These are phyloP conservation scores for Pythium volutum DNA, from an alignment of 352 stramenopile genomes.

Conservation along the genomic window DNA sequence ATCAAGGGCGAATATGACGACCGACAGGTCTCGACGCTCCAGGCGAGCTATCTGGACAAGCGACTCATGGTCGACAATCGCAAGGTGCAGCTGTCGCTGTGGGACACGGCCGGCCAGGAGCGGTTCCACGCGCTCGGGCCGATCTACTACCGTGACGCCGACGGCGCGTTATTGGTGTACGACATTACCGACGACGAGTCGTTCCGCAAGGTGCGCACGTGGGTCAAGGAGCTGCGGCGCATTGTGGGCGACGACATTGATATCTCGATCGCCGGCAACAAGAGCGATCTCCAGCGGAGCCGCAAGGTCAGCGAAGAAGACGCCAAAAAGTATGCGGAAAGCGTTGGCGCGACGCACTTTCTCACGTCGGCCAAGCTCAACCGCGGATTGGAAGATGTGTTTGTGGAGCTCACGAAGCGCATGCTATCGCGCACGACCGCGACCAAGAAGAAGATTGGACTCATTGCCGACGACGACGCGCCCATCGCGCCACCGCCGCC, in stretches of 20 bases:
- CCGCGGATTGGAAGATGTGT: slow-evolving; percentile 88
- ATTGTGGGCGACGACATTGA: slow-evolving; percentile 91
- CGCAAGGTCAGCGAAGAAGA: slow-evolving; percentile 87
- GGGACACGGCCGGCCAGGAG: slow-evolving; percentile 87
- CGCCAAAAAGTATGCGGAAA: slow-evolving; percentile 80
- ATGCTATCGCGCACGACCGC: slow-evolving; percentile 62
- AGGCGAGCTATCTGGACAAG: slow-evolving; percentile 94
- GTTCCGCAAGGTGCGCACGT: slow-evolving; percentile 91
- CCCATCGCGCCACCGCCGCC: slow-evolving; percentile 30
- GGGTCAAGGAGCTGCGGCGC: slow-evolving; percentile 90
- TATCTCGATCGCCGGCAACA: slow-evolving; percentile 93
- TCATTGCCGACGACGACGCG: slow-evolving; percentile 81
- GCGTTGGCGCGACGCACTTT: slow-evolving; percentile 87
- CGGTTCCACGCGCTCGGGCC: slow-evolving; percentile 84
- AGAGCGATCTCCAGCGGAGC: slow-evolving; percentile 88
- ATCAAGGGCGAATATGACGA: slow-evolving; percentile 93
- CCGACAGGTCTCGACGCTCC: slow-evolving; percentile 88
- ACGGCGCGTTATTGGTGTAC: slow-evolving; percentile 89
- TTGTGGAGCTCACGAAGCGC: slow-evolving; percentile 85
- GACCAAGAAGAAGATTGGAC: slow-evolving; percentile 78
- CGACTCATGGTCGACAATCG: slow-evolving; percentile 79
- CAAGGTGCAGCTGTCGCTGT: slow-evolving; percentile 81
- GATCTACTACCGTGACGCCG: slow-evolving; percentile 90
- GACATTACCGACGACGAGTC: slow-evolving; percentile 91
- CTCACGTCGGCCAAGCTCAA: slow-evolving; percentile 92